A percentile compares a stretch with the other conserved stretches of the same genome.
These are phyloP conservation scores for Sclerotinia minor DNA, from an alignment of 2,329 filamentous ascomycete genomes.

Conservation along the genomic window DNA sequence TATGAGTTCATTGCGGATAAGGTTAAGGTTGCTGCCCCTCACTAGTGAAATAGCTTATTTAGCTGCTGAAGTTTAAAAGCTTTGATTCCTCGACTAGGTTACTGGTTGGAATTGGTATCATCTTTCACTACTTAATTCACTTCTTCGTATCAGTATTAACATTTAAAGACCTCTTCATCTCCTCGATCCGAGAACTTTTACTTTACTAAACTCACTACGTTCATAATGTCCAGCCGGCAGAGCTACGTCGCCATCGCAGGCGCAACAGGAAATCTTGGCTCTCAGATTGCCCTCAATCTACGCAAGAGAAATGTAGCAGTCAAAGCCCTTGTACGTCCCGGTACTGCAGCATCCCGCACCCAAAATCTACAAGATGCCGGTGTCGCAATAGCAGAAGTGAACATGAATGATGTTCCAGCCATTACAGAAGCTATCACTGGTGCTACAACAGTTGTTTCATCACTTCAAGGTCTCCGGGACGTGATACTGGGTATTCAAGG, in stretches of 20 bases:
- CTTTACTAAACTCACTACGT: neutral
- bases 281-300: constrained; percentile 24
- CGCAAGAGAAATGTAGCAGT: constrained; percentile 26
- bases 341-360: constrained; percentile 26
- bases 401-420: constrained; percentile 21
- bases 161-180: neutral
- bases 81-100: neutral
- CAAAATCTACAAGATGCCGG: constrained; percentile 22
- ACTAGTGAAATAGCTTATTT: neutral
- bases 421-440: constrained; percentile 20
- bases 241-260: constrained; percentile 27
- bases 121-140: neutral
- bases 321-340: constrained; percentile 26
- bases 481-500: constrained; percentile 24
- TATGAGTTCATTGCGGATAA: neutral
- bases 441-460: constrained; percentile 25
- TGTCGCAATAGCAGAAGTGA: constrained; percentile 23
- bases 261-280: constrained; percentile 26
- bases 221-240: constrained; percentile 22
- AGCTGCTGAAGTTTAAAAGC: neutral
- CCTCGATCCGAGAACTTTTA: neutral
- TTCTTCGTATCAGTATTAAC: neutral
- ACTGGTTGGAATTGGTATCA: neutral
- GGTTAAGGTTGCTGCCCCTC: neutral
- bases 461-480: constrained; percentile 25